These are phyloP conservation scores for Verticillium longisporum DNA, from an alignment of 2,329 filamentous ascomycete species.

Conservation along the genomic window DNA sequence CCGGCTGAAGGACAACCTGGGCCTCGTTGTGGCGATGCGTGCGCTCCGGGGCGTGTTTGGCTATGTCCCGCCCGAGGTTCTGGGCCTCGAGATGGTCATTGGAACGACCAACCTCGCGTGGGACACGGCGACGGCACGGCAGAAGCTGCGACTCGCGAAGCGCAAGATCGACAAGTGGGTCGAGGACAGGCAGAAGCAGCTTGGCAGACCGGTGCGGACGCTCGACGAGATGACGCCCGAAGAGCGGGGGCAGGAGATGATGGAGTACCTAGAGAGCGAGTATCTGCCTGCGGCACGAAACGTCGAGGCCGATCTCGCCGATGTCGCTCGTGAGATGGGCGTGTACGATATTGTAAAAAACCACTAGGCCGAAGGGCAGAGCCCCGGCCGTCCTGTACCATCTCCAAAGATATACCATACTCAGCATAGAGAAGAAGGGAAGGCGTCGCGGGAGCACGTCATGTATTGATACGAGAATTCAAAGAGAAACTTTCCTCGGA, in stretches of 20 bases:
- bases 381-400: background rate
- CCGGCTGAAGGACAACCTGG: slow-evolving; percentile 33
- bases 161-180: slow-evolving; percentile 28
- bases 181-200: slow-evolving; percentile 14
- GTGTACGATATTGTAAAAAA: slow-evolving; percentile 23
- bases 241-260: slow-evolving; percentile 30
- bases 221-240: slow-evolving; percentile 26
- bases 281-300: slow-evolving; percentile 23
- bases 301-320: slow-evolving; percentile 18
- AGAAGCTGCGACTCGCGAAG: slow-evolving; percentile 34
- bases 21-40: slow-evolving; percentile 37
- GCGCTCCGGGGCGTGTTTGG: slow-evolving; percentile 34
- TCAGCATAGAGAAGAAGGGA: background rate
- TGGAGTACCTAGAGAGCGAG: slow-evolving; percentile 32
- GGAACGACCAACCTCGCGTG: slow-evolving; percentile 36
- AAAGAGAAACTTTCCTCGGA: background rate
- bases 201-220: slow-evolving; percentile 20
- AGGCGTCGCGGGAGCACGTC: background rate
- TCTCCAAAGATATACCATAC: background rate
- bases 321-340: slow-evolving; percentile 35
- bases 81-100: slow-evolving; percentile 39
- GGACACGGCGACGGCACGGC: slow-evolving; percentile 31
- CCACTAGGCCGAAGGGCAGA: background rate
- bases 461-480: background rate
- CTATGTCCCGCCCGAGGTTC: slow-evolving; percentile 35